phyloP scores from a whole-genome alignment of 2,329 filamentous ascomycete species.

The Trichophyton schoenleinii region DNA sequence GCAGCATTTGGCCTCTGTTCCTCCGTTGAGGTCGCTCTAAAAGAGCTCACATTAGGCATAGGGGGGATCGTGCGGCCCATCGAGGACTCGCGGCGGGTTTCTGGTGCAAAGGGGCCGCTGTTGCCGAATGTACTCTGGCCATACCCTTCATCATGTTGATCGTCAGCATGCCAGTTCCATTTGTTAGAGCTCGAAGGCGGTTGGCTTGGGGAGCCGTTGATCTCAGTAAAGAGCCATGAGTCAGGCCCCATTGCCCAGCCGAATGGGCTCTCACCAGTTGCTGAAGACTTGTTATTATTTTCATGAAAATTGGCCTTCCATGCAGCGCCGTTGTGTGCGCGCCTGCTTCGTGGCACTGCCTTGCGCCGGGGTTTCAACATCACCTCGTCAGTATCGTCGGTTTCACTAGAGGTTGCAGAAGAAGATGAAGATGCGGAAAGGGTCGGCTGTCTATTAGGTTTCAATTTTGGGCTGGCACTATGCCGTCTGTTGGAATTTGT shows the following conservation, averaged over 20 bases:
- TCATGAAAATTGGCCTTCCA: constrained; percentile 14
- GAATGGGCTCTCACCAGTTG: constrained; percentile 22
- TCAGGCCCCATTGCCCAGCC: constrained; percentile 11
- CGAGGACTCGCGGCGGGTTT: neutral
- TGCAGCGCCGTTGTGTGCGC: constrained; percentile 19
- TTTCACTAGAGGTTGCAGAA: constrained; percentile 27
- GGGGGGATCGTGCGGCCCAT: constrained; percentile 3
- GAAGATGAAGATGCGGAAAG: constrained; percentile 17
- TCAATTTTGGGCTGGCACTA: constrained; percentile 33
- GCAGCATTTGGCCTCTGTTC: constrained; percentile 4
- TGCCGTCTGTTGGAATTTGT: constrained; percentile 24
- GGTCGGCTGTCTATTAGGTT: constrained; percentile 21
- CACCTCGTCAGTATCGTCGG: constrained; percentile 23
- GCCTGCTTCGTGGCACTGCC: constrained; percentile 29
- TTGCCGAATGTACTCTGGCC: constrained; percentile 18
- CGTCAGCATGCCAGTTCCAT: constrained; percentile 19
- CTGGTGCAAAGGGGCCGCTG: neutral
- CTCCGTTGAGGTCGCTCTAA: neutral
- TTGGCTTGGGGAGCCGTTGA: constrained; percentile 8
- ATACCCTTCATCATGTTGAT: constrained; percentile 21
- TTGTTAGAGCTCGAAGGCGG: neutral
- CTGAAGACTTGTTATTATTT: constrained; percentile 13
- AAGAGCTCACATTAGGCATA: constrained; percentile 1
- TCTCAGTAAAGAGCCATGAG: constrained; percentile 14
- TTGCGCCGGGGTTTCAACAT: constrained; percentile 26